Evolutionary conservation across 208 protist species (phyloP).

Genomic region (Leishmania major): DNA sequence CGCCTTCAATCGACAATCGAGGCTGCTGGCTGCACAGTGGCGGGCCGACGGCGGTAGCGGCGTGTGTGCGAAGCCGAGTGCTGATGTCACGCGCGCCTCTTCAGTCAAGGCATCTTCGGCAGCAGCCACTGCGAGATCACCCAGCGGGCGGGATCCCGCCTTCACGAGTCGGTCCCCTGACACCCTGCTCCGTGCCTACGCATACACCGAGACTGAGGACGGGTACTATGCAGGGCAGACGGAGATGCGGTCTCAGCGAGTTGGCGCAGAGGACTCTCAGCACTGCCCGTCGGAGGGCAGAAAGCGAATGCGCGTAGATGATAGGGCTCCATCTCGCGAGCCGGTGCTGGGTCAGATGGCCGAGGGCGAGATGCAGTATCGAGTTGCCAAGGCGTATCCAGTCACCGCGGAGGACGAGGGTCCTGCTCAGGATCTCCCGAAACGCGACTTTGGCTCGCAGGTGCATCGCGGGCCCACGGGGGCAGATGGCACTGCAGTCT

Average conservation of each 20-base stretch:
- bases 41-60: neutral
- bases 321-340: neutral
- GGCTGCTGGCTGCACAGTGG: constrained; percentile 31
- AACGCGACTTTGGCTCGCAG: neutral
- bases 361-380: neutral
- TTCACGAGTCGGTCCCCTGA: constrained; percentile 28
- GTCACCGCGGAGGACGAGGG: neutral
- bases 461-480: neutral
- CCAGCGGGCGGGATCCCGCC: neutral
- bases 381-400: neutral
- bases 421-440: neutral
- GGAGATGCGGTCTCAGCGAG: neutral
- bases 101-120: neutral
- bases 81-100: neutral
- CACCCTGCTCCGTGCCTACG: constrained; percentile 13
- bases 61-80: neutral
- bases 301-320: constrained; percentile 5
- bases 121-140: neutral
- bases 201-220: neutral
- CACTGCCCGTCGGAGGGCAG: constrained; percentile 3
- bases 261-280: constrained; percentile 1
- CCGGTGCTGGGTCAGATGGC: neutral
- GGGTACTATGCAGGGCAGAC: neutral
- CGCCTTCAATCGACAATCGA: constrained; percentile 17
- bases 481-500: neutral